Evolutionary conservation across 2,329 filamentous ascomycete species (phyloP), one percentile per base, ranked within the genome.

Genomic region (Lachnellula hyalina): DNA sequence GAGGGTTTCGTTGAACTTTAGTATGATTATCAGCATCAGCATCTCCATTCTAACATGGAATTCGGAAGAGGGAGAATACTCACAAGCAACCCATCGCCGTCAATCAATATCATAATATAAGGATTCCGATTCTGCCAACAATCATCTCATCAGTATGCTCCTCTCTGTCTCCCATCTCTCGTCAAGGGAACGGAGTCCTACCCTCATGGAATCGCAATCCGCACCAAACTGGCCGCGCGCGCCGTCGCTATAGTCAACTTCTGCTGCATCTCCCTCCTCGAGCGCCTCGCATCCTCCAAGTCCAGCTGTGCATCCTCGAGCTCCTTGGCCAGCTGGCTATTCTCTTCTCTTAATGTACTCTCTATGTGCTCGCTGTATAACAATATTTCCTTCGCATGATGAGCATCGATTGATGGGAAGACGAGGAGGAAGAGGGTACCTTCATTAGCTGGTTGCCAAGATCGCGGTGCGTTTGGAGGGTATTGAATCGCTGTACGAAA

Each of bases 41-140:
- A 42, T 32, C 25, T 32, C 9, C 9, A 3, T 32, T 9, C 28
- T 11, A 11, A 3, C 28, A 11, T 11, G 28, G 53, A 44, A 49
- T 38, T 49, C 64, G 65, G 52, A 50, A 50, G 42, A 12, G 7
- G 25, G 25, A 45, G 51, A 21, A 19, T 19, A 61, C 74, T 67
- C 65, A 85, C 83, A 67, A 85, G 72, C 55, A 85, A 74, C 45
- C 81, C 80, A 67, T 87, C 79, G 38, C 83, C 84, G 66, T 86
- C 84, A 61, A 87, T 78, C 61, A 85, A 66, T 40, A 84, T 75
- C 60, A 81, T 69, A 63, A 85, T 73, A 67, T 86, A 86, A 41
- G 78, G 75, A 68, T 84, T 84, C 49, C 71, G 74, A 58, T 68
- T 68, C 67, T 67, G 53, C 52, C 52, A 57, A 52, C 52, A 54